Base-by-base conservation (phyloP, 2,329 filamentous ascomycete genomes). In the Pseudogymnoascus sp. region DNA sequence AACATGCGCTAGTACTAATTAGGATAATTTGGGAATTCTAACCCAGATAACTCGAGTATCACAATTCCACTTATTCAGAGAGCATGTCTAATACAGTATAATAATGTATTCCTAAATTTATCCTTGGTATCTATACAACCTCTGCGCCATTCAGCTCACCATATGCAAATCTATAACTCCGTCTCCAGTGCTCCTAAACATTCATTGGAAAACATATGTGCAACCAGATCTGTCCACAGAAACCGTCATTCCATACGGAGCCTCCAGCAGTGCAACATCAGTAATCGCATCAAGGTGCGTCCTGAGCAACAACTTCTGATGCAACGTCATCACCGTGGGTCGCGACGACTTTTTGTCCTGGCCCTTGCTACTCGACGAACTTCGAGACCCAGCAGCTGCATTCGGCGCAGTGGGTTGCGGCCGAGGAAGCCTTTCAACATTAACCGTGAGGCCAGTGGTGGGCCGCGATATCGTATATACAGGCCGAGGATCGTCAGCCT, bases 241-340 rank as follows among this genome's bases (percentile, higher is more conserved):
- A 60, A 98, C 82, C 35, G 93, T 89, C 91, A 98, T 97, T 4
- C 89, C 89, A 75, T 96, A 97, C 24, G 95, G 95, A 67, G 85
- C 82, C 78, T 97, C 91, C 68, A 99, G 75, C 71, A 98, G 78
- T n/a, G 89, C 89, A 68, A 97, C 87, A 76, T 98, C 93, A 71
- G 90, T 84, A 64, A 99, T 87, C 3, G 87, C 87, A 76, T 99
- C 95, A 70, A 97, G 75, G 76, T 99, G 95, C 64, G 89, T 91
- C 73, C 87, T 89, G 63, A 98, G 77, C 68, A 99, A 75, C 75
- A 91, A 86, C 74, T 96, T 91, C 73, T 97, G 93, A 76, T 96
- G 90, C 67, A 89, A 79, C 65, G 89, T 93, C 66, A 97, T 95
- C 28, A 97, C 88, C 11, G 91, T 93, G 65, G 89, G 89, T 67